Base-by-base conservation (phyloP, 176 grass and related monocot genomes). In the Oryza brachyantha region DNA sequence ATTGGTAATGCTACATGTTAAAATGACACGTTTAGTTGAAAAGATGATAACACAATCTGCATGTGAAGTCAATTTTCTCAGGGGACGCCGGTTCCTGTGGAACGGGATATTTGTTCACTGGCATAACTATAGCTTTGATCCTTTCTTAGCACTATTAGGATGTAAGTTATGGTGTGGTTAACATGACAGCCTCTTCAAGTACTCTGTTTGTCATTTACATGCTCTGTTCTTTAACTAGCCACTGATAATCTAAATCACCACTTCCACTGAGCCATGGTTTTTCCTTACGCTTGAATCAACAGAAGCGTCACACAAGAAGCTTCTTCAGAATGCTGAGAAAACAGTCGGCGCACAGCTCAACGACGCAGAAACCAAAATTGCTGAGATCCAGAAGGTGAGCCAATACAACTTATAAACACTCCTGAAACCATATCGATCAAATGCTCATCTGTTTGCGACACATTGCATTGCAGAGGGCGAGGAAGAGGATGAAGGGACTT, bases 221-320 rank as follows among this genome's bases (percentile, higher is more conserved):
- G 29, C 22, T 48, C 74, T 16, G 3, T 73, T 66, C 75, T 72
- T 48, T 52, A 7, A 5, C 61, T 26, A 64, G 61, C 22, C 48
- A 27, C 29, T 79, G 22, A 26, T 29, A 31, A 78, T 72, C n/a
- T 1, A 28, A 25, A 45, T 74, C 32, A 65, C 14, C 43, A 74
- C 70, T 79, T 58, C 8, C 59, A 74, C 76, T 83, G 38, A 81
- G 25, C 61, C 34, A 81, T 82, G 54, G 24, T 76, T 3, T 46
- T 29, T 3, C 62, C 72, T 57, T 21, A 22, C 34, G 39, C 64
- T 68, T 79, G 16, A 25, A 69, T 76, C 22, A 43, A 61, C 87
- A 98, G 92, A 91, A 88, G 79, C 66, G 12, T 81, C 84, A 45
- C 96, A 98, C 75, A 81, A 88, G 74, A 90, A 98, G 85, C 80